phyloP scores from a whole-genome alignment of 202 grass and related monocot genomes.

The Carex arenaria region DNA sequence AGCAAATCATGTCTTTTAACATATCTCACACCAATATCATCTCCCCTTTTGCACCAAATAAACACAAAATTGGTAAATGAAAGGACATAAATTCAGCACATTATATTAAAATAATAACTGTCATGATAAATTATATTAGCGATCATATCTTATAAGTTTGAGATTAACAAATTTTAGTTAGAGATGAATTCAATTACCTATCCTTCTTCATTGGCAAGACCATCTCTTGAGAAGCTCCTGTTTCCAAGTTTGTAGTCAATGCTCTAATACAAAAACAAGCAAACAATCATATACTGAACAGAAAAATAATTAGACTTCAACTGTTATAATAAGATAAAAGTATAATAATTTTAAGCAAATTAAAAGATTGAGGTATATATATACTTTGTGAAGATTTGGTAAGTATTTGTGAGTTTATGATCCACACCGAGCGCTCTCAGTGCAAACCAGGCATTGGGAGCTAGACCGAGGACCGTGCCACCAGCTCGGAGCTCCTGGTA shows the following conservation, averaged over 20 bases:
- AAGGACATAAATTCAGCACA: not conserved
- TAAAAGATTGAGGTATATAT: conserved; percentile 17
- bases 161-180: not conserved
- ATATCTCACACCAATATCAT: conserved; percentile 32
- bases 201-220: conserved; percentile 24
- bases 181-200: conserved; percentile 18
- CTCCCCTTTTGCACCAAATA: conserved; percentile 15
- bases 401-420: conserved; percentile 48
- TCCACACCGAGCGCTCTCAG: conserved; percentile 61
- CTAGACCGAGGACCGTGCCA: conserved; percentile 46
- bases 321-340: not conserved
- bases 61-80: not conserved
- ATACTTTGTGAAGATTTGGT: conserved; percentile 25
- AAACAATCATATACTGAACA: not conserved
- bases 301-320: not conserved
- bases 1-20: conserved; percentile 46
- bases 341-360: not conserved
- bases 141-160: not conserved
- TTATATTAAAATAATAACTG: not conserved
- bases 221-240: conserved; percentile 41
- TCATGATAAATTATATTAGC: not conserved
- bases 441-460: conserved; percentile 76
- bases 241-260: conserved; percentile 40
- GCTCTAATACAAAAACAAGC: conserved; percentile 19
- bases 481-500: conserved; percentile 45